Conservation (phyloP, 306 rosid species). For the Echinosophora koreensis region DNA sequence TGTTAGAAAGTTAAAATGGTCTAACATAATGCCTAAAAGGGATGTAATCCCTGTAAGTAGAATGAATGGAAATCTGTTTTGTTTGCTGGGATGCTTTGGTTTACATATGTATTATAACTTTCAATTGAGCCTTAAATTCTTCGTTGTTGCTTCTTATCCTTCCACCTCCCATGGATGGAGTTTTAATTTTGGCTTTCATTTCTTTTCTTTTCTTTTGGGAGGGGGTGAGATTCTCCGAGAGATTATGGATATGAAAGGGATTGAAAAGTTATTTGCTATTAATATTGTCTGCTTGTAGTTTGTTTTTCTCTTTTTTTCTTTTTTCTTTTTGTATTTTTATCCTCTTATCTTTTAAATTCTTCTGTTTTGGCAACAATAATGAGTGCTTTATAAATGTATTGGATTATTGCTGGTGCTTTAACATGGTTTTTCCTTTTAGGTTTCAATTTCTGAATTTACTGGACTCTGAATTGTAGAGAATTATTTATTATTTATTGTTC, state of each 20-base stretch:
- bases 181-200: background rate
- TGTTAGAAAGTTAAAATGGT: constrained; percentile 17
- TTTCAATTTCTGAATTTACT: background rate
- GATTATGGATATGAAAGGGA: background rate
- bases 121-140: constrained; percentile 7
- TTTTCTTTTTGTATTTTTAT: background rate
- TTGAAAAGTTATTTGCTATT: background rate
- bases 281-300: background rate
- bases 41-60: constrained; percentile 3
- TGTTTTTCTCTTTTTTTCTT: background rate
- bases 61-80: constrained; percentile 17
- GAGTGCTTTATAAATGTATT: background rate
- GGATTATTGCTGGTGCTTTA: background rate
- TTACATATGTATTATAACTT: constrained; percentile 15
- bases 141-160: background rate
- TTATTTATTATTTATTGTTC: background rate
- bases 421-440: background rate
- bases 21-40: constrained; percentile 7
- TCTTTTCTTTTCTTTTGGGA: constrained; percentile 3
- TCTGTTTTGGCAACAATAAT: background rate
- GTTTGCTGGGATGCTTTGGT: constrained; percentile 31
- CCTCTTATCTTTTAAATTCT: background rate
- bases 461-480: background rate
- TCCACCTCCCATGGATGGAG: background rate
- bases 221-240: background rate